Evolutionary conservation across 257 asterid genomes (phyloP).

Genomic region (Ligustrum vulgare): DNA sequence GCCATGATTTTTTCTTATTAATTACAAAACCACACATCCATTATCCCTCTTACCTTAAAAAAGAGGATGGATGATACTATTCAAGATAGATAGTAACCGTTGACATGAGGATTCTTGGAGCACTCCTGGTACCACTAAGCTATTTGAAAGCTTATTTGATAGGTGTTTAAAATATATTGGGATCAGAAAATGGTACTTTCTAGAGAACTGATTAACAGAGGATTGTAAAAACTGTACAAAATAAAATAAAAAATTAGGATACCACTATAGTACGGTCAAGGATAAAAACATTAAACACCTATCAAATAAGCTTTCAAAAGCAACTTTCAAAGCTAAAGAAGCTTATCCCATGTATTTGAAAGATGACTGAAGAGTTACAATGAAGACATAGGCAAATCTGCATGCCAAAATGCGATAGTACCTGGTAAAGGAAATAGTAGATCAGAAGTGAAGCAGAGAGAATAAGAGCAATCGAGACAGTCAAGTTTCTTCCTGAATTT

Average conservation of each 20-base stretch:
- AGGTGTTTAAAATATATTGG: not conserved
- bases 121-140: too few species aligned
- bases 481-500: constrained; percentile 61
- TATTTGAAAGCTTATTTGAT: too few species aligned
- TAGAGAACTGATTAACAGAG: not conserved
- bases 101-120: too few species aligned
- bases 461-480: constrained; percentile 69
- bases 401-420: constrained; percentile 20
- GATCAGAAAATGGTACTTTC: not conserved
- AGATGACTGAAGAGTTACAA: not conserved
- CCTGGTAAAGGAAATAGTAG: constrained; percentile 88
- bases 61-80: too few species aligned
- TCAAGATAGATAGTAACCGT: too few species aligned
- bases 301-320: not conserved
- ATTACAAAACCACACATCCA: too few species aligned
- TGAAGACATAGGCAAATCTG: not conserved
- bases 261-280: not conserved
- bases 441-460: constrained; percentile 58
- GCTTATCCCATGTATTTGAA: constrained; percentile 9
- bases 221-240: not conserved
- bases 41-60: too few species aligned
- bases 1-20: too few species aligned
- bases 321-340: constrained; percentile 7
- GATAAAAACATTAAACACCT: not conserved
- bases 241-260: not conserved